Evolutionary conservation across 2,329 filamentous ascomycete genomes (phyloP), one percentile per base, ranked within the genome.

Genomic region (Nemania sp.): DNA sequence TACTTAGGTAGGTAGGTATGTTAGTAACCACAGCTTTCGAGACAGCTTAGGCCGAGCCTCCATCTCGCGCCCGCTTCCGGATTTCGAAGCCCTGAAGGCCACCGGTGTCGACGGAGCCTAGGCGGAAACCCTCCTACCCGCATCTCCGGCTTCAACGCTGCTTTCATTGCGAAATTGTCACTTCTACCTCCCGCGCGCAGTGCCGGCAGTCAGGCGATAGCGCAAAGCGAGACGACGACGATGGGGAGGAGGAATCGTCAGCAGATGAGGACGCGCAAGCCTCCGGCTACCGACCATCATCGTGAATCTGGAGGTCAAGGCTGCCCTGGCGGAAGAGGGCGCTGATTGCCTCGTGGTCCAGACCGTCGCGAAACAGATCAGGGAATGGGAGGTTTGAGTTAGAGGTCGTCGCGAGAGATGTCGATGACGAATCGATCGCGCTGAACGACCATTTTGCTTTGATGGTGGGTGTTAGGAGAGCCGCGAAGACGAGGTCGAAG

Each of bases 221-320:
- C 20, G 39, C 18, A 11, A 49, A 37, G 2, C 49, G 42, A 39
- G 42, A 29, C 3, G 25, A 29, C 25, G 25, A 29, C n/a, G n/a
- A n/a, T n/a, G n/a, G n/a, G n/a, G n/a, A n/a, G 7, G 25, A 29
- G 7, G 25, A 29, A 29, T 29, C 1, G 50, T 18, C 7, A 20
- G 55, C 37, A 12, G 6, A 6, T 20, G n/a, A 18, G 37, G 10
- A 20, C 59, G 68, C 11, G 43, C 48, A 2, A 34, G 6, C 13
- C 86, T 85, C 67, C 92, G 90, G 90, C 92, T 91, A 72, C 90
- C 90, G 0, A 96, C 91, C 0, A 74, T 96, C 1, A 77, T 87
- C 17, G 75, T 95, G 71, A 92, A 90, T 71, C 69, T 96, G 20
- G 91, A 96, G 64, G 78, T 92, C 40, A 95, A 94, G 78, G 90